phyloP scores from a whole-genome alignment of 495 filamentous ascomycete species.

The Talaromyces wortmannii region DNA sequence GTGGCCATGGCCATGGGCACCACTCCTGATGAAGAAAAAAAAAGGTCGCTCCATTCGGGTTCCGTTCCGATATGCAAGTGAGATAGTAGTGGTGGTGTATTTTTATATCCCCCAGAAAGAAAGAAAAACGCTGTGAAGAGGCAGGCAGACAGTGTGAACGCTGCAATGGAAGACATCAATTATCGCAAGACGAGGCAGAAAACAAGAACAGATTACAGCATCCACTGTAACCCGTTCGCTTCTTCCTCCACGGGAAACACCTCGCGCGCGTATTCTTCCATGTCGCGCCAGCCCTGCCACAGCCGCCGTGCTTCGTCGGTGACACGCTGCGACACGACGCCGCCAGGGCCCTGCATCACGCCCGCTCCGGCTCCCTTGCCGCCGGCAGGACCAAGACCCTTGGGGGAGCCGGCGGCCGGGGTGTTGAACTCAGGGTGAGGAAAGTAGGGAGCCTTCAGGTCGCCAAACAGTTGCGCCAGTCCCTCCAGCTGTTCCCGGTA shows the following conservation, averaged over 20 bases:
- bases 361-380: conserved; percentile 55
- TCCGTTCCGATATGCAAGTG: no score
- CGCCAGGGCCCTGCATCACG: conserved; percentile 51
- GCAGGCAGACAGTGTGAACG: no score
- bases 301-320: conserved; percentile 68
- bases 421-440: conserved; percentile 41
- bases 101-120: no score
- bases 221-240: conserved; percentile 89
- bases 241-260: conserved; percentile 93
- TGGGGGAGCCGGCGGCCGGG: conserved; percentile 37
- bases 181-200: background rate
- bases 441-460: conserved; percentile 61
- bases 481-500: conserved; percentile 85
- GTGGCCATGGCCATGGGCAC: no score
- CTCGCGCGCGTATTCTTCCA: conserved; percentile 94
- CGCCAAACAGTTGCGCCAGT: conserved; percentile 55
- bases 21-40: no score
- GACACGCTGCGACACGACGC: conserved; percentile 44
- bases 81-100: no score
- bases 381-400: conserved; percentile 50
- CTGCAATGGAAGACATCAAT: no score
- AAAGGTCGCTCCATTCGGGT: no score
- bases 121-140: no score
- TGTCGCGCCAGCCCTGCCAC: conserved; percentile 85
- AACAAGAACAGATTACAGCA: conserved; percentile 44